A percentile compares a stretch with the other conserved stretches of the same genome.
Conservation (phyloP, 768 basidiomycete genomes). For the Cantharellus cinnabarinus region DNA sequence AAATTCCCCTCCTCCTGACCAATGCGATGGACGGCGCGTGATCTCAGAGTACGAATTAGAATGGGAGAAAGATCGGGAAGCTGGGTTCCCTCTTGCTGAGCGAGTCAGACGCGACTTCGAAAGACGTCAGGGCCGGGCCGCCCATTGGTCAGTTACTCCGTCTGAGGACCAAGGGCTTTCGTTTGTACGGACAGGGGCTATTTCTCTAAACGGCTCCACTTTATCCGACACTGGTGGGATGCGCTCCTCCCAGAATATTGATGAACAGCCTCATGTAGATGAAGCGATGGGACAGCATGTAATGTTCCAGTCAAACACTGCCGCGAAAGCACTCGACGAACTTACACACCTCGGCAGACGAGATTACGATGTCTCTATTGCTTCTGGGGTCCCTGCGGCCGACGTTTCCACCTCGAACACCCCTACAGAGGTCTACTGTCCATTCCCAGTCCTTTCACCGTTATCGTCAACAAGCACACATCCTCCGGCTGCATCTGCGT, state of each 20-base stretch:
- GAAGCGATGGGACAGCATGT: not conserved
- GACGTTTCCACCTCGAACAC: not conserved
- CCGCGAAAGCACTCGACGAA: too few relatives aligned
- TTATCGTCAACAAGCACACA: not conserved
- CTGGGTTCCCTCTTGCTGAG: slow-evolving; percentile 25
- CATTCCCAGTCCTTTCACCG: not conserved
- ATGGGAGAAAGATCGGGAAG: slow-evolving; percentile 27
- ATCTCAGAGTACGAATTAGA: slow-evolving; percentile 14
- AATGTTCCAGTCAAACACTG: too few relatives aligned
- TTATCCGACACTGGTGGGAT: slow-evolving; percentile 13
- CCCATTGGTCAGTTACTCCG: slow-evolving; percentile 13
- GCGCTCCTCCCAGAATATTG: not conserved
- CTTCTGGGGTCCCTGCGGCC: not conserved
- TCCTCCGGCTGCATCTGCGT: not conserved
- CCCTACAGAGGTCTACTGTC: not conserved
- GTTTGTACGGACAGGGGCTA: not conserved
- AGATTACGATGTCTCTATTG: not conserved
- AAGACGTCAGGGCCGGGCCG: slow-evolving; percentile 18
- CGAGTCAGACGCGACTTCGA: slow-evolving; percentile 17
- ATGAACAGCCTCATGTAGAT: not conserved
- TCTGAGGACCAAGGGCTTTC: slow-evolving; percentile 9
- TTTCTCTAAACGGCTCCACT: slow-evolving; percentile 11
- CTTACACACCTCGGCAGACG: not conserved
- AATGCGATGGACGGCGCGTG: not conserved
- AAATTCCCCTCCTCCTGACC: slow-evolving; percentile 13